Base-by-base conservation (phyloP, 2,329 filamentous ascomycete species). In the Cytospora schulzeri region DNA sequence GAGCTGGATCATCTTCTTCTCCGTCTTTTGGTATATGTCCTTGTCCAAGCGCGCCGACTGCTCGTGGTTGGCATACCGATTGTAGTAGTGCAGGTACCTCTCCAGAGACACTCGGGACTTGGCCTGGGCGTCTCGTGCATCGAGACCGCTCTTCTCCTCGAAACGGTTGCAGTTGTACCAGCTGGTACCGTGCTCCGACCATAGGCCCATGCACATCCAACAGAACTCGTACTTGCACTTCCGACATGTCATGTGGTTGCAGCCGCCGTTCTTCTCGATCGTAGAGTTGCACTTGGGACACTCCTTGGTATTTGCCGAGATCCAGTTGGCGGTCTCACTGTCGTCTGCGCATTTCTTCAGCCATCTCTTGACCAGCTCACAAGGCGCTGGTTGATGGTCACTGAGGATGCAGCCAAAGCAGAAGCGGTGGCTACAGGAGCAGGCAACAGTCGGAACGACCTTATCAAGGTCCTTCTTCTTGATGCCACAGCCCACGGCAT, bases 141-240 rank as follows among this genome's bases (percentile, higher is more conserved):
- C 93, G 0, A 88, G 83, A 2, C 95, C 95, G 69, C 92, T 96
- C 83, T 95, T 97, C 79, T 98, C 95, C 74, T 99, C 95, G 72
- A 90, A 99, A 11, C 95, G 85, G 75, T 97, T 99, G 84, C 95
- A 99, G 77, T 97, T 99, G 82, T 99, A 99, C 95, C 95, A 99
- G 78, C 92, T 97, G 4, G 94, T 99, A 68, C 95, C 95, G 75
- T 99, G 95, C 77, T 99, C 95, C 1, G 93, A 96, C 95, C 95
- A 99, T 0, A 97, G 82, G 0, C 95, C 95, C 95, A 99, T 99
- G 74, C 95, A 99, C 91, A 99, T 98, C 95, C 95, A 99, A 79
- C 95, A 99, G 73, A 99, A 97, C 73, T 97, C 93, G 73, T 97
- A 89, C 73, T 93, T 92, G 80, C 93, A 97, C 77, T 97, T 97